Evolutionary conservation across 1,284 basidiomycete genomes (phyloP), one percentile per base, ranked within the genome.

Genomic region (Ganoderma leucocontextum): DNA sequence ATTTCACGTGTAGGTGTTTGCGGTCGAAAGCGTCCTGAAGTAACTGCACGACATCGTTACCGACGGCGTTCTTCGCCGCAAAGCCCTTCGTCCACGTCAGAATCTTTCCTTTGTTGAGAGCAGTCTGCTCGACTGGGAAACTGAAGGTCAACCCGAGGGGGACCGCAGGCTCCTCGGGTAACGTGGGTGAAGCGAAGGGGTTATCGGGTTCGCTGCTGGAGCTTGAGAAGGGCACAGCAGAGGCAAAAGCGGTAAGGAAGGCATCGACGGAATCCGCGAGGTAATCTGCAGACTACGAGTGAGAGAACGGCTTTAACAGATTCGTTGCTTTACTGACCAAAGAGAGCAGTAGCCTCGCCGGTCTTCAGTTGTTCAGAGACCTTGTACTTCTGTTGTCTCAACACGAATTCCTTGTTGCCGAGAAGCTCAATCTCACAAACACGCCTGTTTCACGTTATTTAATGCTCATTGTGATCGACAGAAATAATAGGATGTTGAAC

Each of bases 31-130:
- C 94, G 75, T 97, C 92, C 80, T 99, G 98, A 25, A 99, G 84
- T 38, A 99, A 85, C 75, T 92, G 88, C 33, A 99, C 96, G 36
- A 99, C 91, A 78, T 99, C 98, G 73, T 96, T 87, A 49, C 97
- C 97, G 59, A 97, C 83, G 0, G 97, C 97, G 77, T 96, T 94
- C 79, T 91, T 95, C 19, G 95, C 95, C 22, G 92, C 82, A 80
- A 98, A 98, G 5, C 96, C 96, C 81, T 98, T 98, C n/a, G 96
- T 98, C 96, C 97, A 98, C 1, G 94, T 96, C 58, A 98, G 84
- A 67, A 99, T 91, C 70, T 91, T 95, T 2, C 98, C 97, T 38
- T 89, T 88, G 77, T 93, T 92, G 42, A 99, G 86, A 0, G 97
- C 96, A 0, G 95, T 96, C 79, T 99, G 98, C 77, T 98, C 95